These are phyloP conservation scores for Grosmannia clavigera DNA, from an alignment of 2,329 filamentous ascomycete species.

Conservation along the genomic window DNA sequence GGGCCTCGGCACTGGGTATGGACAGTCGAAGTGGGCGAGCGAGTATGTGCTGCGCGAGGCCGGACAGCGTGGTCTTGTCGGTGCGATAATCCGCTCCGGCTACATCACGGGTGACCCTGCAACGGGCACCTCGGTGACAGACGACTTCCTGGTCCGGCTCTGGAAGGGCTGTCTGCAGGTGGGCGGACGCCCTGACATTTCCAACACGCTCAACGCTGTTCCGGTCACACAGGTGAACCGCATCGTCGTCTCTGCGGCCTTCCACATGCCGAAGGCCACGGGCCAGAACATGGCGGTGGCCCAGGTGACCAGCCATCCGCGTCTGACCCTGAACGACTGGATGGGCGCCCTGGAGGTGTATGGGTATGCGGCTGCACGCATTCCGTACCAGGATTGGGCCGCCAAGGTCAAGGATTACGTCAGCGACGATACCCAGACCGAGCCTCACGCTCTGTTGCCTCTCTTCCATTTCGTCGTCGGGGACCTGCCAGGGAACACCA, in stretches of 20 bases:
- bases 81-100: constrained; percentile 68
- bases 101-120: constrained; percentile 68
- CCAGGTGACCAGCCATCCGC: constrained; percentile 70
- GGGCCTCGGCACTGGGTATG: constrained; percentile 77
- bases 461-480: constrained; percentile 62
- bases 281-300: constrained; percentile 40
- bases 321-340: constrained; percentile 67
- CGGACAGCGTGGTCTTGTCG: constrained; percentile 61
- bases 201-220: constrained; percentile 81
- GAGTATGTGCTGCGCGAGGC: constrained; percentile 64
- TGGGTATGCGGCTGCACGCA: constrained; percentile 57
- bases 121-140: constrained; percentile 62
- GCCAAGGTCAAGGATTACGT: constrained; percentile 56
- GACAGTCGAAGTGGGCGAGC: constrained; percentile 79
- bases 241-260: constrained; percentile 63
- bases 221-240: constrained; percentile 74
- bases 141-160: constrained; percentile 84
- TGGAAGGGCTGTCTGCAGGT: constrained; percentile 82
- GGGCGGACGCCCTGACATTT: constrained; percentile 57
- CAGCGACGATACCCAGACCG: constrained; percentile 35
- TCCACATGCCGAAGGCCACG: constrained; percentile 37
- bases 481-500: constrained; percentile 57
- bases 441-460: constrained; percentile 54
- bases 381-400: constrained; percentile 59
- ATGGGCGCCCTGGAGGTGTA: constrained; percentile 58